phyloP scores from a whole-genome alignment of 2,329 filamentous ascomycete genomes.

The Beauveria sp. region DNA sequence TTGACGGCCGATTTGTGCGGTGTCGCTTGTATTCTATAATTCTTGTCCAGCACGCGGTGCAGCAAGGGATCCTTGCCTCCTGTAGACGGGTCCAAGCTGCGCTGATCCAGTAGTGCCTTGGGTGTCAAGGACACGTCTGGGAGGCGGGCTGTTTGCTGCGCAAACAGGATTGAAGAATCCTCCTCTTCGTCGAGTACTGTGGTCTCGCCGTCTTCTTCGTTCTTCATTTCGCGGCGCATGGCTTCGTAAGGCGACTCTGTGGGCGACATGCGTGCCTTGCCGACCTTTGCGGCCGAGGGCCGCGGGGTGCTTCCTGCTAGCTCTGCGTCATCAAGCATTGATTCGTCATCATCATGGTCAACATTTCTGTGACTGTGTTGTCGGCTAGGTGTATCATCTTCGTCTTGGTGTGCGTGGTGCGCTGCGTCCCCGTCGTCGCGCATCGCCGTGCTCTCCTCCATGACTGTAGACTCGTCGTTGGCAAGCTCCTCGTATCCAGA shows the following conservation, averaged over 20 bases:
- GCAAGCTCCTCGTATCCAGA: constrained; percentile 85
- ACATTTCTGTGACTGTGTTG: constrained; percentile 20
- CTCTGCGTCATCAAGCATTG: constrained; percentile 57
- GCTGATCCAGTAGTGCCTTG: constrained; percentile 32
- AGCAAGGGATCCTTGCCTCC: constrained; percentile 65
- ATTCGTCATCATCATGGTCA: constrained; percentile 42
- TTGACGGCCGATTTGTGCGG: constrained; percentile 55
- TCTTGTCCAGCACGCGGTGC: constrained; percentile 90
- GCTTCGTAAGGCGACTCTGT: constrained; percentile 72
- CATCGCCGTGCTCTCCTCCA: constrained; percentile 46
- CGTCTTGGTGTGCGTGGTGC: constrained; percentile 30
- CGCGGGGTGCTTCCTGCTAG: constrained; percentile 63
- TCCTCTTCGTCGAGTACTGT: constrained; percentile 29
- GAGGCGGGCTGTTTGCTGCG: constrained; percentile 46
- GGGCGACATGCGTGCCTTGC: constrained; percentile 48
- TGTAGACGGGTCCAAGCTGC: constrained; percentile 27
- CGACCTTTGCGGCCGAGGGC: constrained; percentile 43
- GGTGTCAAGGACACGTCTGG: constrained; percentile 59
- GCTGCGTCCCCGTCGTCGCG: constrained; percentile 46
- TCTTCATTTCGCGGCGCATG: constrained; percentile 59
- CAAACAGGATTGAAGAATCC: constrained; percentile 42
- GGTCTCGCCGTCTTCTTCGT: constrained; percentile 30
- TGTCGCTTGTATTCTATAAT: constrained; percentile 87
- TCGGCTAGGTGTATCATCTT: constrained; percentile 24
- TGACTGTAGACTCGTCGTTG: constrained; percentile 49